Percentiles rank a stretch among this genome's conserved stretches.
These are phyloP conservation scores for Neoscytalidium dimidiatum DNA, from an alignment of 2,329 filamentous ascomycete genomes.

Conservation along the genomic window DNA sequence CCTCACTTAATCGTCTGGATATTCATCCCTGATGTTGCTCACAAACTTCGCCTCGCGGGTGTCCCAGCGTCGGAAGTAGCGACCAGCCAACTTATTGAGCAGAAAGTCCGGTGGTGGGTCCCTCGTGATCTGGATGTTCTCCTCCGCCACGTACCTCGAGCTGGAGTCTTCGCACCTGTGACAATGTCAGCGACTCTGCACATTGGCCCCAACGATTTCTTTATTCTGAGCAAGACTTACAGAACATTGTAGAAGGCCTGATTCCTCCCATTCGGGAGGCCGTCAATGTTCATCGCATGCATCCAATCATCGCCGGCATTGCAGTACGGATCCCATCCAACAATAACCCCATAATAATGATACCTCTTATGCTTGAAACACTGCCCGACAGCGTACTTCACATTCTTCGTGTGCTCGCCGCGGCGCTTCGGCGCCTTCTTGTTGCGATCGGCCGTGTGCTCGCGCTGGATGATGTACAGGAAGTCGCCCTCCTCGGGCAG, in stretches of 20 bases:
- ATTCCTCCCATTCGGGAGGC: conserved; percentile 58
- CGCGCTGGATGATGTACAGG: conserved; percentile 56
- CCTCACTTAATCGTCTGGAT: conserved; percentile 68
- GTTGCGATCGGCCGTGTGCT: conserved; percentile 28
- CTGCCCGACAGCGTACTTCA: conserved; percentile 61
- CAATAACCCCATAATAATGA: conserved; percentile 76
- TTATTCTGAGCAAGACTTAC: conserved; percentile 57
- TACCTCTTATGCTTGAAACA: conserved; percentile 83
- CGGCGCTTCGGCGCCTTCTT: conserved; percentile 56
- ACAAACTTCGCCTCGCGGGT: conserved; percentile 66
- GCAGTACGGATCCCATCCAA: conserved; percentile 76
- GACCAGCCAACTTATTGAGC: conserved; percentile 72
- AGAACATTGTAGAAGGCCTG: conserved; percentile 85
- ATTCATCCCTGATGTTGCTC: conserved; percentile 80
- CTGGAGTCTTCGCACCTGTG: conserved; percentile 65
- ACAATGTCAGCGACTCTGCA: not conserved
- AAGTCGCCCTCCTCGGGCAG: conserved; percentile 57
- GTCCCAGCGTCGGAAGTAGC: conserved; percentile 89
- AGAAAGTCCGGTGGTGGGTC: conserved; percentile 16
- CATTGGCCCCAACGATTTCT: not conserved
- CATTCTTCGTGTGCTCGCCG: conserved; percentile 22
- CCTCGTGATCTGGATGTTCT: conserved; percentile 65
- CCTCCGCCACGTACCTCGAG: conserved; percentile 75
- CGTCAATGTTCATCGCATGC: conserved; percentile 63
- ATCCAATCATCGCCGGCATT: conserved; percentile 64